Conservation (phyloP, 306 rosid species). For the Cotoneaster glaucophyllus region DNA sequence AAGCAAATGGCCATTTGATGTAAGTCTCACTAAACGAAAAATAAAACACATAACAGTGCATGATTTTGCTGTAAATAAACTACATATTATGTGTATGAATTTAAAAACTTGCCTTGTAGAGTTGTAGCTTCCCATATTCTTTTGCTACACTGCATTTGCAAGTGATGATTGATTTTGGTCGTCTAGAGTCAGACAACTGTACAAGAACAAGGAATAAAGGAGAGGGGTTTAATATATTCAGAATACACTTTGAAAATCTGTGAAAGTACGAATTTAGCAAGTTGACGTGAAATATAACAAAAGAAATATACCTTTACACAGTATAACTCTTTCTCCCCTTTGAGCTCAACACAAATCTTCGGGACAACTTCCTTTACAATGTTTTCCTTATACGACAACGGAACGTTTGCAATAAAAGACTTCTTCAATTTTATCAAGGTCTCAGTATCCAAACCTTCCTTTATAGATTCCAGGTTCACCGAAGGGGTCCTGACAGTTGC, state of each 20-base stretch:
- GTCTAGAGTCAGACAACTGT: constrained; percentile 27
- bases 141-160: constrained; percentile 35
- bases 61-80: not conserved
- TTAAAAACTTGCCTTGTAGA: constrained; percentile 33
- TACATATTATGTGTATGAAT: not conserved
- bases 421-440: constrained; percentile 12
- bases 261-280: not conserved
- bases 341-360: constrained; percentile 23
- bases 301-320: constrained; percentile 28
- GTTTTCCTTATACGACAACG: constrained; percentile 26
- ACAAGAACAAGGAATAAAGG: not conserved
- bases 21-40: not conserved
- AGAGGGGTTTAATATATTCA: not conserved
- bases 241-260: too few relatives aligned
- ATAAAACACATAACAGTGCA: not conserved
- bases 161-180: constrained; percentile 18
- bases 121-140: constrained; percentile 23
- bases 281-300: not conserved
- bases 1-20: not conserved
- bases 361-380: constrained; percentile 12
- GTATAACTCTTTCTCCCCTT: constrained; percentile 33
- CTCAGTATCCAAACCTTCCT: constrained; percentile 4
- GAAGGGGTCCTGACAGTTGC: constrained; percentile 15
- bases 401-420: constrained; percentile 23
- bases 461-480: constrained; percentile 6